Percentiles rank a stretch among this genome's conserved stretches.
phyloP scores from a whole-genome alignment of 148 eudicot genomes.

The Pouteria glomerata region DNA sequence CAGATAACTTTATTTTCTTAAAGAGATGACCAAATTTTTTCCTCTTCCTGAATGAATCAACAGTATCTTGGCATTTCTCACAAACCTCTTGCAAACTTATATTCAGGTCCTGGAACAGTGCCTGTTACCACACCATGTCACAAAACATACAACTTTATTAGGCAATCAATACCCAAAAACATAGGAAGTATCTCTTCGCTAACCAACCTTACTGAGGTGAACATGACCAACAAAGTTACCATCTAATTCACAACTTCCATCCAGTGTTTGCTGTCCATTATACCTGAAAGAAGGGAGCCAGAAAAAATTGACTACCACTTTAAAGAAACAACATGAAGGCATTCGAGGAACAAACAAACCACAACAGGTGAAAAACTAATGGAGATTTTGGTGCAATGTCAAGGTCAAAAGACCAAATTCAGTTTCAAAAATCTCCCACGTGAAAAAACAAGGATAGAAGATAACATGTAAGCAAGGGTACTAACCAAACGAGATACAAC shows the following conservation, averaged over 20 bases:
- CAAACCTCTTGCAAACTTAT: slow-evolving; percentile 49
- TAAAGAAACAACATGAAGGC: not conserved
- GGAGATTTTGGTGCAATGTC: not conserved
- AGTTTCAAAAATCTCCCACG: not conserved
- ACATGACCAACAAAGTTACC: slow-evolving; percentile 85
- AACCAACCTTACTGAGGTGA: slow-evolving; percentile 77
- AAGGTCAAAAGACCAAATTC: not conserved
- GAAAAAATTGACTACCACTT: slow-evolving; percentile 11
- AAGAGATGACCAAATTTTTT: slow-evolving; percentile 62
- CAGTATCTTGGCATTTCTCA: slow-evolving; percentile 62
- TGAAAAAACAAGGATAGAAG: not conserved
- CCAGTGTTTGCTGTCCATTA: slow-evolving; percentile 33
- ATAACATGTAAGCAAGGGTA: not conserved
- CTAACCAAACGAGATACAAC: not conserved
- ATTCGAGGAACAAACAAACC: not conserved
- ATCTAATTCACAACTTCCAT: slow-evolving; percentile 47
- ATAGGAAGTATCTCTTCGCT: not conserved
- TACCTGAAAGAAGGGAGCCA: slow-evolving; percentile 48
- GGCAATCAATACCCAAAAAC: slow-evolving; percentile 1
- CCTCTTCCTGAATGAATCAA: slow-evolving; percentile 49
- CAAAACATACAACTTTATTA: not conserved
- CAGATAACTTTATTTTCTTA: slow-evolving; percentile 54
- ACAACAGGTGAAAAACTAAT: not conserved
- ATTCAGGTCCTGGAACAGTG: slow-evolving; percentile 41
- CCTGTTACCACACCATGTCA: slow-evolving; percentile 28